Base-by-base conservation (phyloP, 768 basidiomycete species). In the Suillus brevipes region DNA sequence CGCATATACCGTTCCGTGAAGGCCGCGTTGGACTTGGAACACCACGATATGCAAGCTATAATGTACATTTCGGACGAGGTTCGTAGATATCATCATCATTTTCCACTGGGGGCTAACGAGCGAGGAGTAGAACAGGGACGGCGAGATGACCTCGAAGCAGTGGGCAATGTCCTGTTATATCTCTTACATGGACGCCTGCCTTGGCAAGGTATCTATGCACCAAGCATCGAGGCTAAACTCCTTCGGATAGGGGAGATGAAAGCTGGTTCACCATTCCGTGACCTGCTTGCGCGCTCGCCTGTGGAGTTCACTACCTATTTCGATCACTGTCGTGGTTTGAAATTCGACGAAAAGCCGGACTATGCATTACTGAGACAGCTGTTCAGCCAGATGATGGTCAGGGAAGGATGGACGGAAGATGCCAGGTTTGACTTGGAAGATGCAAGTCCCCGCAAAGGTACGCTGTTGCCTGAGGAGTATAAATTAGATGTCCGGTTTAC, bases 121-220 rank as follows among this genome's bases (percentile, higher is more conserved):
- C 28, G 2, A 38, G 34, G 8, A 28, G n/a, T 31, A 70, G 71
- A 72, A 42, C 66, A 62, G 6, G 64, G 67, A 23, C 69, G 74
- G 16, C 53, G 68, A 9, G 74, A 75, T 18, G 74, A 74, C 43
- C 16, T 75, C 13, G 72, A 74, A 61, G 58, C 70, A 13, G 43
- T 73, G 13, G 69, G 69, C 6, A 63, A 65, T 23, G 57, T 70
- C 37, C 64, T 75, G 7, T n/a, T 74, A 2, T 71, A 67, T 38
- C 64, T 75, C 43, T 50, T 71, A 13, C 70, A 68, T 38, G 72
- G 72, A 5, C 23, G 34, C 14, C 67, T 75, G 2, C 74, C 74
- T 3, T 75, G 74, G 73, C 62, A 71, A 61, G 71, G 60, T 10
- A 63, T 73, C 40, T 49, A 57, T 16, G 62, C 67, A 9, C 53